Conservation (phyloP, 2,329 filamentous ascomycete species). For the Didymella sp. region DNA sequence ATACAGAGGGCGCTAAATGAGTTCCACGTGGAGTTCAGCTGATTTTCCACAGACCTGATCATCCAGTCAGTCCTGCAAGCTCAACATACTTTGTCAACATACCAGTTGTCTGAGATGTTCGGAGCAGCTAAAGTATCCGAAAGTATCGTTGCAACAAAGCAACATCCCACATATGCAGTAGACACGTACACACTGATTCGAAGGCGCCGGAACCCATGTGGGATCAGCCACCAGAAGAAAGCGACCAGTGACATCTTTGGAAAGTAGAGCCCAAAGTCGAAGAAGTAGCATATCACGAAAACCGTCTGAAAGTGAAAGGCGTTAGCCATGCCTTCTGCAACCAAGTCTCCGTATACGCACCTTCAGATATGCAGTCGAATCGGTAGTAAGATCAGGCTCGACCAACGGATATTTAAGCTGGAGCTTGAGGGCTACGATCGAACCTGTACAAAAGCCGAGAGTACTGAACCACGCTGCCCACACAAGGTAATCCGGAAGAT, state of each 20-base stretch:
- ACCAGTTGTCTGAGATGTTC: constrained; percentile 31
- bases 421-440: constrained; percentile 24
- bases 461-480: constrained; percentile 32
- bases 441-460: constrained; percentile 29
- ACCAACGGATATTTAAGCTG: constrained; percentile 26
- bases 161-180: constrained; percentile 14
- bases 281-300: constrained; percentile 29
- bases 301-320: constrained; percentile 21
- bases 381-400: constrained; percentile 23
- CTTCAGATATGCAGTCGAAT: constrained; percentile 28
- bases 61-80: not conserved
- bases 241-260: constrained; percentile 31
- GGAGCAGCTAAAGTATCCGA: constrained; percentile 24
- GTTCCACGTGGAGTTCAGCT: constrained; percentile 31
- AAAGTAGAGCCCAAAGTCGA: constrained; percentile 33
- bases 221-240: constrained; percentile 39
- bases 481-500: constrained; percentile 29
- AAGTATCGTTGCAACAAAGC: constrained; percentile 25
- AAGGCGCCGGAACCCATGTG: constrained; percentile 27
- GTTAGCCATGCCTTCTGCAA: not conserved
- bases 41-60: constrained; percentile 28
- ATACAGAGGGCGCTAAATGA: constrained; percentile 19
- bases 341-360: not conserved
- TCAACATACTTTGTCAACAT: not conserved
- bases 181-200: constrained; percentile 25